Evolutionary conservation across 495 filamentous ascomycete genomes (phyloP), one percentile per base, ranked within the genome.

Genomic region (Mycothermus thermophilus): DNA sequence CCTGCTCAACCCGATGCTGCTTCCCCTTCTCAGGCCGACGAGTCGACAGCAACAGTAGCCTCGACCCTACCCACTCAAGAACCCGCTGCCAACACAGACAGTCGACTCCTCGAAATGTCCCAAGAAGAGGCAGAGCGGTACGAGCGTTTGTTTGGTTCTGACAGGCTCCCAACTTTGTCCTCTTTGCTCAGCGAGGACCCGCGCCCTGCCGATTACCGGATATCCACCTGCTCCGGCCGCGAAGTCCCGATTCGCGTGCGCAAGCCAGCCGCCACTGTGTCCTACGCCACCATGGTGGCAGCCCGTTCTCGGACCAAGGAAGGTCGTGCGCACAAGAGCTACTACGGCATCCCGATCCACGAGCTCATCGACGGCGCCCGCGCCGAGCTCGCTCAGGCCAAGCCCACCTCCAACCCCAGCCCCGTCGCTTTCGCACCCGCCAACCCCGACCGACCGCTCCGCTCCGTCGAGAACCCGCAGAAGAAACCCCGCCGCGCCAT

Each of bases 341-440:
- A 82, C 51, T 97, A 88, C 54, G 90, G 90, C 6, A 78, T 97
- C 37, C 76, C 93, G 17, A 88, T 97, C 12, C 84, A 93, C 45
- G 58, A 69, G 28, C 57, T 95, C 15, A 61, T 95, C 27, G 80
- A 88, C 34, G 66, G 80, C 4, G 67, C 75, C n/a, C 57, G 56
- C n/a, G 54, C 61, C 14, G 57, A 71, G 24, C 58, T 68, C 11
- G 44, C 55, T 17, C 43, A 48, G 31, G 50, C 45, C 8, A 41
- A 48, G 15, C 50, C 50, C 28, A 27, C 34, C 14, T 22, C 44
- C 8, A 36, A 42, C 10, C 35, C 41, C 1, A 36, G 54, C 13
- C 48, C 54, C 32, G 31, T 46, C 35, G 47, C 51, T n/a, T n/a
- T n/a, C 8, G 37, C 46, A 3, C 40, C 54, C 0, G 23, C 40